Percentiles rank a stretch among this genome's conserved stretches.
These are phyloP conservation scores for Fomitiporia mediterranea DNA, from an alignment of 1,284 basidiomycete species.

Conservation along the genomic window DNA sequence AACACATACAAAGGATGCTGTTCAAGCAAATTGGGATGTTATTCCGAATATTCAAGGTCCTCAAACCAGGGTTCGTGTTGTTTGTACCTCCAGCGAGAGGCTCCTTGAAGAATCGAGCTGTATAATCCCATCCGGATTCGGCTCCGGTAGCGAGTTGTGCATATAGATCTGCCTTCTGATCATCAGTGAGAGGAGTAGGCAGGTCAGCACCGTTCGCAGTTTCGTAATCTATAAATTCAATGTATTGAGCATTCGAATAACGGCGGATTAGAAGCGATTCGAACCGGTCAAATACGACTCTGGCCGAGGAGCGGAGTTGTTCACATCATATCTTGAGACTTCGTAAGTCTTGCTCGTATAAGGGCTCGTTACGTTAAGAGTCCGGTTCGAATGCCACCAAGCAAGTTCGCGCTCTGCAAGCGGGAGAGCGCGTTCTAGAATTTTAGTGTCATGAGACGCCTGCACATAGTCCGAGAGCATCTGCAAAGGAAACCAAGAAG, in stretches of 20 bases:
- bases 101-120: slow-evolving; percentile 44
- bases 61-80: slow-evolving; percentile 49
- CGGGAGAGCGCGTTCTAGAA: slow-evolving; percentile 61
- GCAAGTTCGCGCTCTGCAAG: slow-evolving; percentile 70
- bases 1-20: slow-evolving; percentile 70
- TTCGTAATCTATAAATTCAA: slow-evolving; percentile 58
- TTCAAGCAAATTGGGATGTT: slow-evolving; percentile 79
- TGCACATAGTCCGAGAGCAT: slow-evolving; percentile 68
- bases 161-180: slow-evolving; percentile 66
- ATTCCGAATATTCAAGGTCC: slow-evolving; percentile 67
- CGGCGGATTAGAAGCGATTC: slow-evolving; percentile 18
- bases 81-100: slow-evolving; percentile 37
- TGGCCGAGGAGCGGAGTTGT: slow-evolving; percentile 84
- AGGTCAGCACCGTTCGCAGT: slow-evolving; percentile 65
- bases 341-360: slow-evolving; percentile 61
- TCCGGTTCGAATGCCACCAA: slow-evolving; percentile 81
- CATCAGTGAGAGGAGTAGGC: slow-evolving; percentile 52
- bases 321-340: slow-evolving; percentile 71
- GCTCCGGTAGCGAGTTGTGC: slow-evolving; percentile 87
- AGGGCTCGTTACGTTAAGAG: slow-evolving; percentile 69
- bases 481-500: slow-evolving; percentile 27
- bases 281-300: slow-evolving; percentile 67
- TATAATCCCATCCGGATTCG: slow-evolving; percentile 66
- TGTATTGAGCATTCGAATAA: not conserved
- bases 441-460: slow-evolving; percentile 53